A percentile compares a stretch with the other conserved stretches of the same genome.
phyloP scores from a whole-genome alignment of 2,329 filamentous ascomycete genomes.

The Ceratocystis albifundus region DNA sequence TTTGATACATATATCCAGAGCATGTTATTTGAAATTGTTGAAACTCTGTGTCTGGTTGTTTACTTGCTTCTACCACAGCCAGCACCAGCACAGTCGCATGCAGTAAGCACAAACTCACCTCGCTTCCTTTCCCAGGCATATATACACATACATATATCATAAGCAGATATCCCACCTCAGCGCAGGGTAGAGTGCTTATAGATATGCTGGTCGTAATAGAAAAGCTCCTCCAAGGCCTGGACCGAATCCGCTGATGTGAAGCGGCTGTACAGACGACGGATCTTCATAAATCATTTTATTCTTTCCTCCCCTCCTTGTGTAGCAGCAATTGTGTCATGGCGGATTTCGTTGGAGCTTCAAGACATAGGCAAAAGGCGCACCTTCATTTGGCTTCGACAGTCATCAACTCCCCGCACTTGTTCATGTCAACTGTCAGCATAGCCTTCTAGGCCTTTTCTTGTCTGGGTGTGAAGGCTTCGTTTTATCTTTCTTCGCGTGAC shows the following conservation, averaged over 20 bases:
- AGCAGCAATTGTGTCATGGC: slow-evolving; percentile 10
- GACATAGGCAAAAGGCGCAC: not conserved
- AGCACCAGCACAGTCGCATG: too few relatives aligned
- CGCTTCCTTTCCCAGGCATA: not conserved
- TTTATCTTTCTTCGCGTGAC: not conserved
- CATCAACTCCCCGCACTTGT: not conserved
- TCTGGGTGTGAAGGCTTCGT: not conserved
- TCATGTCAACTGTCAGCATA: slow-evolving; percentile 7
- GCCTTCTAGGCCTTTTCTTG: slow-evolving; percentile 9
- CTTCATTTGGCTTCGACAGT: not conserved
- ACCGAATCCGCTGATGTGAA: not conserved
- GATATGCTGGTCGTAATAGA: not conserved
- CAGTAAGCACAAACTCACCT: not conserved
- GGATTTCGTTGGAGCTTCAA: not conserved
- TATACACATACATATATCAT: too few relatives aligned
- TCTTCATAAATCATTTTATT: not conserved
- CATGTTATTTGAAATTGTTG: too few relatives aligned
- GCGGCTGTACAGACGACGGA: not conserved
- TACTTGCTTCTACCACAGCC: too few relatives aligned
- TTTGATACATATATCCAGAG: too few relatives aligned
- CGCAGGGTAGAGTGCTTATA: not conserved
- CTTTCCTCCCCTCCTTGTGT: slow-evolving; percentile 8
- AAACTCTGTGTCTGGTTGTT: too few relatives aligned
- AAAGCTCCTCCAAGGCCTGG: not conserved
- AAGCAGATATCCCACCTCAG: not conserved